Percentiles rank a stretch among this genome's conserved stretches.
These are phyloP conservation scores for Vigna mungo DNA, from an alignment of 306 rosid genomes.

Conservation along the genomic window DNA sequence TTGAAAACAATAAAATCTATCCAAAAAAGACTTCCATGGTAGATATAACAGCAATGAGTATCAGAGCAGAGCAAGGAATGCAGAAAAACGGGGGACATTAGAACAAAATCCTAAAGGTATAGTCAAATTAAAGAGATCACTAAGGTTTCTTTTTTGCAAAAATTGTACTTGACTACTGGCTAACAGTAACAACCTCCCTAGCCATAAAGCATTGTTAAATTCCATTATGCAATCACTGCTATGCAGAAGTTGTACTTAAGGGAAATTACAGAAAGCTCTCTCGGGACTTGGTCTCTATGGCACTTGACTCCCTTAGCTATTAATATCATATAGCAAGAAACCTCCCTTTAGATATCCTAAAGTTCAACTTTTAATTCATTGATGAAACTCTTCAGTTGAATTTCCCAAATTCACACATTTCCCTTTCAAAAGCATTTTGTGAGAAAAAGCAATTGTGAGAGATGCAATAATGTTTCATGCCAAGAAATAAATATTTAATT, in stretches of 20 bases:
- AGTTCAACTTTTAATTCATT: constrained; percentile 15
- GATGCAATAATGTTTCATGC: constrained; percentile 20
- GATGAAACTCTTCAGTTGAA: constrained; percentile 18
- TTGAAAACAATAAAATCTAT: constrained; percentile 25
- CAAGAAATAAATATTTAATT: constrained; percentile 13
- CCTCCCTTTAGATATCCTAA: constrained; percentile 41
- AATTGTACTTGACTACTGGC: constrained; percentile 17
- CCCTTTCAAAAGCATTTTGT: constrained; percentile 34
- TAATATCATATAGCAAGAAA: constrained; percentile 48
- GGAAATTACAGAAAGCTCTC: constrained; percentile 25
- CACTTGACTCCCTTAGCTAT: constrained; percentile 37
- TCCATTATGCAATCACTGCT: constrained; percentile 15
- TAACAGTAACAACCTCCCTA: constrained; percentile 7
- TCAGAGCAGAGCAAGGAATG: constrained; percentile 17
- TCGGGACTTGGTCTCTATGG: constrained; percentile 33
- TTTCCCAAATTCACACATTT: background rate
- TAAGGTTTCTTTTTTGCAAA: constrained; percentile 25
- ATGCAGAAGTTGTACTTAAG: constrained; percentile 17
- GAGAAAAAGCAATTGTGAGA: constrained; percentile 15
- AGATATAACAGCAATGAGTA: constrained; percentile 22
- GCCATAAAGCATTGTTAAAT: constrained; percentile 13
- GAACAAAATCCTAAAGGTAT: constrained; percentile 12
- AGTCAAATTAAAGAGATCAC: constrained; percentile 24
- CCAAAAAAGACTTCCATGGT: background rate
- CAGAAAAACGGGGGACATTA: constrained; percentile 7